These are phyloP conservation scores for Penicillium sp. DNA, from an alignment of 2,329 filamentous ascomycete genomes.

Conservation along the genomic window DNA sequence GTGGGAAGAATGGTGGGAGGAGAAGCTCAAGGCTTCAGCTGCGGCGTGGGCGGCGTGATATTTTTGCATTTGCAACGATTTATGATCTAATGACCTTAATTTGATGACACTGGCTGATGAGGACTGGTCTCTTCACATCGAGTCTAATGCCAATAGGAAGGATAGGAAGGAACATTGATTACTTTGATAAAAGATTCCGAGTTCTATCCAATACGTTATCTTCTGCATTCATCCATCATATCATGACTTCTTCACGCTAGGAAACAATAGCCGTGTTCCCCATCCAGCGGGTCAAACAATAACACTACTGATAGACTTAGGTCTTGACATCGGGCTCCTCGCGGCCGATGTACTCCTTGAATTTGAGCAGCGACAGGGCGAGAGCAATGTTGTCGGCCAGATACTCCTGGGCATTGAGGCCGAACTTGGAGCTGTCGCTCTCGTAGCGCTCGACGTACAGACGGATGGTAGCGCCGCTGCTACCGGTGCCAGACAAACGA, in stretches of 20 bases:
- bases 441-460: conserved; percentile 97
- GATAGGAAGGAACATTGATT: conserved; percentile 9
- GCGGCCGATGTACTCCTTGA: conserved; percentile 88
- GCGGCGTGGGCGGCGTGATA: conserved; percentile 3
- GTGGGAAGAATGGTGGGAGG: conserved; percentile 72
- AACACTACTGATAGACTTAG: conserved; percentile 43
- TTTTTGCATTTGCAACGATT: not conserved
- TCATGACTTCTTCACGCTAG: conserved; percentile 10
- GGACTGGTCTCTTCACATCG: not conserved
- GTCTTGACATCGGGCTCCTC: conserved; percentile 97
- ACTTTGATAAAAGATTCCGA: conserved; percentile 8
- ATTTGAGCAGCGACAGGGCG: conserved; percentile 78
- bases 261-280: conserved; percentile 18
- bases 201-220: conserved; percentile 11
- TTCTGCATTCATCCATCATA: conserved; percentile 16
- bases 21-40: conserved; percentile 41
- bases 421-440: conserved; percentile 71
- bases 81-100: conserved; percentile 2
- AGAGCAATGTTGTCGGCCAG: conserved; percentile 84
- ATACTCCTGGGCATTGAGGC: conserved; percentile 84
- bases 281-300: conserved; percentile 24
- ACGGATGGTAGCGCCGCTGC: conserved; percentile 90
- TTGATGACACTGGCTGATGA: conserved; percentile 2
- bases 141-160: not conserved
- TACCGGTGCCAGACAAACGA: conserved; percentile 89